These are phyloP conservation scores for Onygena corvina DNA, from an alignment of 2,329 filamentous ascomycete genomes.

Conservation along the genomic window DNA sequence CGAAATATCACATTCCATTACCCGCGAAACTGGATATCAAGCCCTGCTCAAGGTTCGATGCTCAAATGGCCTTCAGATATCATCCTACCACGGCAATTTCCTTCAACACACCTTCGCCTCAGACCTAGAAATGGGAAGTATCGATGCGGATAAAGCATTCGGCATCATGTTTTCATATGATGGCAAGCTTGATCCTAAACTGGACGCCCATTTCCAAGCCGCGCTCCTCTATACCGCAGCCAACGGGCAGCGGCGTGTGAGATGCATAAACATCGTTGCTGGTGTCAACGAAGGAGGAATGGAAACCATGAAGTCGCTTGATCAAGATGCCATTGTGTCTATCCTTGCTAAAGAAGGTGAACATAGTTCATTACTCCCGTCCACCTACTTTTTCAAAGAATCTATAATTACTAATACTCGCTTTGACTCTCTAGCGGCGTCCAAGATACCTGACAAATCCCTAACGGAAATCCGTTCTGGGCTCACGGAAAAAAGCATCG, in stretches of 20 bases:
- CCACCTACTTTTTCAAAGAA: neutral
- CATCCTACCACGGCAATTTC: constrained; percentile 92
- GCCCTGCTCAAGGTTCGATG: constrained; percentile 97
- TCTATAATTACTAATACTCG: constrained; percentile 14
- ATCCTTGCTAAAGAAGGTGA: constrained; percentile 75
- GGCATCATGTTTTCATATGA: constrained; percentile 89
- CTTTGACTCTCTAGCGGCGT: constrained; percentile 46
- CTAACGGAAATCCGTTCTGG: constrained; percentile 76
- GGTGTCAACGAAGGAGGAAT: constrained; percentile 76
- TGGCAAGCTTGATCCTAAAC: constrained; percentile 89
- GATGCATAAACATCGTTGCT: constrained; percentile 87
- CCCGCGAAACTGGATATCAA: constrained; percentile 85
- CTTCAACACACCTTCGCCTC: constrained; percentile 89
- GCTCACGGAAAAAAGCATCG: constrained; percentile 82
- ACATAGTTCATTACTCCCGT: constrained; percentile 10
- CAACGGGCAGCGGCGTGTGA: constrained; percentile 73
- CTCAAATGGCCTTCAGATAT: constrained; percentile 87
- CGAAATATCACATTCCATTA: constrained; percentile 77
- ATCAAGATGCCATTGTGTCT: constrained; percentile 83
- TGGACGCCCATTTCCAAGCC: constrained; percentile 95
- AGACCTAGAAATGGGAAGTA: constrained; percentile 82
- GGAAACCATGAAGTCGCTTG: constrained; percentile 80
- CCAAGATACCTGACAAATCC: constrained; percentile 63
- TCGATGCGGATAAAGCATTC: constrained; percentile 89
- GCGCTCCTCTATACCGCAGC: constrained; percentile 90